Conservation (phyloP, 1,284 basidiomycete species). For the Lentinus polychrous region DNA sequence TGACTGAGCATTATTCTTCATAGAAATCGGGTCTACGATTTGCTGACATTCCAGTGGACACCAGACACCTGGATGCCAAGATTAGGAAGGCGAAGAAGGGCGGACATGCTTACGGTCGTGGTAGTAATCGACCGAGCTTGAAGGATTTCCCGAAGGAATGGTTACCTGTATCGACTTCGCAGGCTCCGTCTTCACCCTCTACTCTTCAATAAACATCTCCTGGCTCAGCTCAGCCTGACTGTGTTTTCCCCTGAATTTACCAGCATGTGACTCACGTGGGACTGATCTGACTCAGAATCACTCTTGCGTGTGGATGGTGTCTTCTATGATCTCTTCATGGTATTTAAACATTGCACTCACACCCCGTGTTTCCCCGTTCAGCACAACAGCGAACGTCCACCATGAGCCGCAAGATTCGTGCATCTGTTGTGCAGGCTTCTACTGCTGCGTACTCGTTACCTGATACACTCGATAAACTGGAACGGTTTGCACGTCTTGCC, state of each 20-base stretch:
- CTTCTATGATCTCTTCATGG: neutral
- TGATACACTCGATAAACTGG: constrained; percentile 52
- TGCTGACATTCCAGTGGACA: constrained; percentile 66
- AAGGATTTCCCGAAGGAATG: constrained; percentile 79
- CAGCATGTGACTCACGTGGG: constrained; percentile 1
- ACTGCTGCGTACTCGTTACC: constrained; percentile 46
- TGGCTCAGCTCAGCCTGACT: constrained; percentile 1
- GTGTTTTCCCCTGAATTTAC: neutral
- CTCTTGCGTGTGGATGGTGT: neutral
- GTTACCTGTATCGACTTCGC: constrained; percentile 40
- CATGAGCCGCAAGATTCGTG: constrained; percentile 24
- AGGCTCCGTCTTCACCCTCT: constrained; percentile 7
- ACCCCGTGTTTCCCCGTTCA: neutral
- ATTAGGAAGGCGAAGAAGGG: constrained; percentile 64
- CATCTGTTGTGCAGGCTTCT: constrained; percentile 51
- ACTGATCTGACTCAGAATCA: neutral
- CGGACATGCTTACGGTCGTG: constrained; percentile 53
- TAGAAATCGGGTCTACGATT: constrained; percentile 50
- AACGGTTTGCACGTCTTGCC: constrained; percentile 41
- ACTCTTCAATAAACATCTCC: constrained; percentile 12
- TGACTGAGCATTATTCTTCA: constrained; percentile 3
- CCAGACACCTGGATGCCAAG: constrained; percentile 68
- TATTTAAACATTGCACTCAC: neutral
- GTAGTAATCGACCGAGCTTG: constrained; percentile 54
- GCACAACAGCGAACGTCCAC: neutral